A percentile compares a stretch with the other conserved stretches of the same genome.
Conservation (phyloP, 768 basidiomycete genomes). For the Serpula lacrymans region DNA sequence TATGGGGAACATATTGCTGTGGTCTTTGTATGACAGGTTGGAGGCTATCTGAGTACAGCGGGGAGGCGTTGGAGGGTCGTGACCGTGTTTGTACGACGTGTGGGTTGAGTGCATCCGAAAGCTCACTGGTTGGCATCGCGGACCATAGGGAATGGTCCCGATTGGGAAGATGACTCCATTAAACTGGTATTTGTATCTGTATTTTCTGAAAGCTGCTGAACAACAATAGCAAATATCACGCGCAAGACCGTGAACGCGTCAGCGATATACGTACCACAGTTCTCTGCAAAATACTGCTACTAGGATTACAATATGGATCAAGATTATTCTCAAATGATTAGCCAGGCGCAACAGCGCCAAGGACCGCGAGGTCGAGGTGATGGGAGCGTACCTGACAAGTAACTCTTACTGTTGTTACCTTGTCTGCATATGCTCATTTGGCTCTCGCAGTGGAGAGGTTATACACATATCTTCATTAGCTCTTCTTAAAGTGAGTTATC, state of each 20-base stretch:
- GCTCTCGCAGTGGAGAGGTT: slow-evolving; percentile 69
- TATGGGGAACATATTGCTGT: slow-evolving; percentile 48
- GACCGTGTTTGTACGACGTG: slow-evolving; percentile 45
- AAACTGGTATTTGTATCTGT: slow-evolving; percentile 24
- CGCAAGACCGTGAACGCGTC: slow-evolving; percentile 43
- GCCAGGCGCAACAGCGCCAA: slow-evolving; percentile 41
- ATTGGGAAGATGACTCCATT: neutral
- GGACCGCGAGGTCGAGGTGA: slow-evolving; percentile 45
- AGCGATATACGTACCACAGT: slow-evolving; percentile 15
- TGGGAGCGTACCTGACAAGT: slow-evolving; percentile 74
- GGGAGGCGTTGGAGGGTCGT: slow-evolving; percentile 17
- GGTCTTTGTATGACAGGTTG: slow-evolving; percentile 25
- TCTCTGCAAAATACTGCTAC: slow-evolving; percentile 2
- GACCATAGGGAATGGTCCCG: neutral
- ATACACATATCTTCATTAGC: slow-evolving; percentile 97
- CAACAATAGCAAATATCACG: slow-evolving; percentile 14
- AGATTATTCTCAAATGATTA: slow-evolving; percentile 45
- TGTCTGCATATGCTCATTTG: slow-evolving; percentile 5
- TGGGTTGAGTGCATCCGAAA: slow-evolving; percentile 78
- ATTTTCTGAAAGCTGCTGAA: slow-evolving; percentile 25
- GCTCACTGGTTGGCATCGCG: slow-evolving; percentile 65
- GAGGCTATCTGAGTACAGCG: slow-evolving; percentile 2
- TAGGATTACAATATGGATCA: slow-evolving; percentile 43
- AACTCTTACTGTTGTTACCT: slow-evolving; percentile 15
- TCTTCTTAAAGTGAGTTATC: slow-evolving; percentile 75